Base-by-base conservation (phyloP, 1,284 basidiomycete species). In the Heterobasidion parviporum region DNA sequence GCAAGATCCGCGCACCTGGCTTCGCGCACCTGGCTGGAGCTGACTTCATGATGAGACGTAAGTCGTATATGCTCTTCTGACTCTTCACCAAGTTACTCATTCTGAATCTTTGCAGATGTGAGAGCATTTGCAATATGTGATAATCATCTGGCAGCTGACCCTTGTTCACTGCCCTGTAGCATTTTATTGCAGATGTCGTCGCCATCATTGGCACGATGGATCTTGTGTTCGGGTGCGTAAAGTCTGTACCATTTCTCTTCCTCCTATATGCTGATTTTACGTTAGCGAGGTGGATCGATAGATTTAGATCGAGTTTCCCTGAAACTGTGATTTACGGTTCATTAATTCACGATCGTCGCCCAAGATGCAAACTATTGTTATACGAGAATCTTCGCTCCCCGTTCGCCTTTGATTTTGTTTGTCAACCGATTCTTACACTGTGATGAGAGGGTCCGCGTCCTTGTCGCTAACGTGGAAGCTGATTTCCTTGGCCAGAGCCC, bases 121-220 rank as follows among this genome's bases (percentile, higher is more conserved):
- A 77, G 82, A 60, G 55, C n/a, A 34, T 48, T 56, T 52, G 35
- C 8, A 8, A 43, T 26, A 54, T 32, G 43, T 35, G 14, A 43
- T 45, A 18, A 45, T 15, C 8, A 18, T 47, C 10, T 34, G 26
- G 15, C 35, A 12, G 16, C 43, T 72, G 51, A 74, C 64, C 57
- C 57, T 46, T 61, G 34, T 15, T 52, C 8, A 16, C 12, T 46
- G 20, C 36, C 64, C 64, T 51, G 55, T 70, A 94, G 83, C 89
- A 92, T 71, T 90, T 89, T 82, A 76, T 96, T 60, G 92, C 94
- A 10, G 94, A 96, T 67, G 92, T 88, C 46, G 94, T 96, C 52
- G 86, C 94, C 54, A 89, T 96, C 65, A 94, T 96, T 67, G 94
- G 94, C 69, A 96, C 94, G 55, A 94, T 96, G 92, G 81, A 87